These are phyloP conservation scores for Boletus sp. DNA, from an alignment of 768 basidiomycete species.

Conservation along the genomic window DNA sequence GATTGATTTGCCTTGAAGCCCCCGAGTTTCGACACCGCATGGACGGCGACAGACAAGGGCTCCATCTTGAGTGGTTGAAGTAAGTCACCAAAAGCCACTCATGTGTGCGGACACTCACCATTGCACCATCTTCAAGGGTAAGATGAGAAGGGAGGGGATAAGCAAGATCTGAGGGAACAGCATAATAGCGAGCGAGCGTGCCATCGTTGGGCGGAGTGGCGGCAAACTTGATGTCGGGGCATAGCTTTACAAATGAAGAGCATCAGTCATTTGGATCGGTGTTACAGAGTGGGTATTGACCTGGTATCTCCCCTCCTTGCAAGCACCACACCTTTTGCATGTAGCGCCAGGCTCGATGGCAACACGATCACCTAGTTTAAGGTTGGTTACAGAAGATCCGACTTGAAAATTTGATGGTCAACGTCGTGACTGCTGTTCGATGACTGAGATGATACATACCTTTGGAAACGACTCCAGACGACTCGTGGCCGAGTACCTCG, in stretches of 20 bases:
- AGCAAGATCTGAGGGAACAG: constrained; percentile 79
- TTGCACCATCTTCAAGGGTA: constrained; percentile 89
- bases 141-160: constrained; percentile 82
- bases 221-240: constrained; percentile 82
- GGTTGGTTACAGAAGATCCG: constrained; percentile 68
- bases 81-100: background rate
- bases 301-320: constrained; percentile 82
- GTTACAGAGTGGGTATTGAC: constrained; percentile 35
- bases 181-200: constrained; percentile 84
- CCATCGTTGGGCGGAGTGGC: constrained; percentile 94
- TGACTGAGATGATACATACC: constrained; percentile 43
- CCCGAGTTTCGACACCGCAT: constrained; percentile 79
- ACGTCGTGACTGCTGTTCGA: background rate
- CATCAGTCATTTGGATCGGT: background rate
- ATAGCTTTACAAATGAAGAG: constrained; percentile 49
- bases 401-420: constrained; percentile 39
- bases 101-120: constrained; percentile 49
- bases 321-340: constrained; percentile 79
- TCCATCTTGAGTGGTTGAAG: constrained; percentile 63
- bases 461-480: constrained; percentile 72
- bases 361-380: constrained; percentile 83
- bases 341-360: constrained; percentile 90
- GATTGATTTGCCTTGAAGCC: constrained; percentile 68
- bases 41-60: constrained; percentile 89
- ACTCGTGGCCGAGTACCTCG: constrained; percentile 95